A percentile compares a stretch with the other conserved stretches of the same genome.
Evolutionary conservation across 352 stramenopile species (phyloP).

Genomic region (Pythium coloratum): DNA sequence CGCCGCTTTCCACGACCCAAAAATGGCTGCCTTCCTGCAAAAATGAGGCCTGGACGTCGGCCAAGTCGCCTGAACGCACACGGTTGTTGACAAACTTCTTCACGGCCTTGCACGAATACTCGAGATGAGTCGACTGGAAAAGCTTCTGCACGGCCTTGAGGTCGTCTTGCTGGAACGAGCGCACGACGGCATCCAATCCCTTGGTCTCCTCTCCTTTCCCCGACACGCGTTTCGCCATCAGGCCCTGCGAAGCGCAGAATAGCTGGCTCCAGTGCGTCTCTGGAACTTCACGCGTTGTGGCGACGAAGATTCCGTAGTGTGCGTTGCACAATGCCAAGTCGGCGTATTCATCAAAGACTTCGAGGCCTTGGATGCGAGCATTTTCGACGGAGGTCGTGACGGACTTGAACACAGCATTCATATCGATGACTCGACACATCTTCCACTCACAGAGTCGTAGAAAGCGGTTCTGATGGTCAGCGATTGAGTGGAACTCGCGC

Average conservation of each 20-base stretch:
- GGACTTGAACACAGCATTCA: constrained; percentile 58
- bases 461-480: constrained; percentile 43
- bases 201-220: neutral
- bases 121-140: constrained; percentile 61
- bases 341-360: constrained; percentile 69
- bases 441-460: constrained; percentile 35
- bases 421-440: constrained; percentile 50
- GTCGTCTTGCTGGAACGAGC: constrained; percentile 53
- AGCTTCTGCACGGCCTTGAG: constrained; percentile 45
- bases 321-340: constrained; percentile 69
- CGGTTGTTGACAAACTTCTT: constrained; percentile 67
- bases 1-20: constrained; percentile 51
- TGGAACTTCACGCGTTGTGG: constrained; percentile 30
- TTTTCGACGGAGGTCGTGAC: constrained; percentile 45
- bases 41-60: constrained; percentile 49
- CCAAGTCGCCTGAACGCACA: constrained; percentile 53
- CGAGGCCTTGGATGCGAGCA: constrained; percentile 41
- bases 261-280: constrained; percentile 33
- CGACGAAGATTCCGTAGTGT: constrained; percentile 66
- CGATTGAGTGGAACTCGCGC: constrained; percentile 34
- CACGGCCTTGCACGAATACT: constrained; percentile 64
- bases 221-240: constrained; percentile 20
- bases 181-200: constrained; percentile 34
- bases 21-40: constrained; percentile 40
- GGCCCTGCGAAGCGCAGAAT: constrained; percentile 18